Evolutionary conservation across 2,329 filamentous ascomycete species (phyloP), one percentile per base, ranked within the genome.

Genomic region (Lasiodiplodia sp.): DNA sequence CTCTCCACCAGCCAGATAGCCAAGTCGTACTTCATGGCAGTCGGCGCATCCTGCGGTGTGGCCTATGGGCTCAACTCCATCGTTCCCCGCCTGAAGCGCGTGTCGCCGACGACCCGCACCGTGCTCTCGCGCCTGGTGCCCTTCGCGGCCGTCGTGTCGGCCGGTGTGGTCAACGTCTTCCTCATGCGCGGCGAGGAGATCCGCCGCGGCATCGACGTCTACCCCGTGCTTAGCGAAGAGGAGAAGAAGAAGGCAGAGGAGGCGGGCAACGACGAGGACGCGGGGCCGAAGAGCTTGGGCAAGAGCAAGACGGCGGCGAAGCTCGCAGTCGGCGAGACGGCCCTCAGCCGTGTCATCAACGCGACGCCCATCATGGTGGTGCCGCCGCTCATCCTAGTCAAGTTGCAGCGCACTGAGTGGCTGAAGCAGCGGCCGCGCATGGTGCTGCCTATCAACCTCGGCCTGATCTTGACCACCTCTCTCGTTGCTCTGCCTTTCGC

Each of bases 161-260:
- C 96, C 4, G 94, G 94, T 75, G 93, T 90, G 1, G 86, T 99
- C 71, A 99, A 99, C 81, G 96, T 97, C 31, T 96, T 97, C 82
- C 87, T 99, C 67, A 99, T 99, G 96, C 93, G 96, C 69, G 91
- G 93, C 71, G 95, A 97, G 80, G 96, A 99, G 83, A 98, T 99
- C 75, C 88, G 92, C 76, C 88, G 88, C 70, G 96, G 96, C 65
- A 99, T 99, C 76, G 93, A 98, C 79, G 89, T 99, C 47, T 97
- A 91, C 80, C 94, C 94, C 1, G 90, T 93, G 7, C 86, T 94
- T 12, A 90, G 90, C 2, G 90, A 90, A 4, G 86, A 85, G 18
- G 90, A 94, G 77, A 92, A 90, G 81, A 81, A 80, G 62, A 84
- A 86, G 78, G 88, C 85, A 81, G 86, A 92, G 76, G 84, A 86